These are phyloP conservation scores for Termitomyces sp. DNA, from an alignment of 768 basidiomycete genomes.

Conservation along the genomic window DNA sequence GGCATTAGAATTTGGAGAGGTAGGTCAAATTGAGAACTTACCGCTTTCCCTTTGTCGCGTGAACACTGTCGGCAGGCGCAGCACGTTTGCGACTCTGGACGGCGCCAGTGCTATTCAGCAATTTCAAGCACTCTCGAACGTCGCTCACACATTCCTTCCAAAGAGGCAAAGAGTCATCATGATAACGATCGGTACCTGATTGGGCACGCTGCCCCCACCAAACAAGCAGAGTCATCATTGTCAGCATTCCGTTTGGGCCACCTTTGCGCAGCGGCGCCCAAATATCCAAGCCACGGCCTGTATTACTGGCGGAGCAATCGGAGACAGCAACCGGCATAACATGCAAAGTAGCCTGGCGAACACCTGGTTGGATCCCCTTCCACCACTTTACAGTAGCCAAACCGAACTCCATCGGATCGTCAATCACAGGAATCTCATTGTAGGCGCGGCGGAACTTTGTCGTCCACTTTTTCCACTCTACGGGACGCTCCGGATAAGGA, in stretches of 20 bases:
- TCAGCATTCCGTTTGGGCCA: constrained; percentile 9
- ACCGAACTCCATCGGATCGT: constrained; percentile 11
- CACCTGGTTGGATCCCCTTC: constrained; percentile 12
- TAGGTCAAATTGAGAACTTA: too few relatives aligned
- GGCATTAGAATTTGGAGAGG: too few relatives aligned
- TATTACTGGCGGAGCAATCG: background rate
- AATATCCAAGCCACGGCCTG: background rate
- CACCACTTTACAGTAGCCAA: constrained; percentile 13
- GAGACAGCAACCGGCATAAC: background rate
- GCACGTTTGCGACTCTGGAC: background rate
- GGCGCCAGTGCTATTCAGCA: background rate
- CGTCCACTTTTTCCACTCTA: constrained; percentile 13
- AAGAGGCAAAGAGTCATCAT: background rate
- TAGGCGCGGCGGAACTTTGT: constrained; percentile 5
- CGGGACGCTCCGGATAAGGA: too few relatives aligned
- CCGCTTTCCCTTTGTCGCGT: too few relatives aligned
- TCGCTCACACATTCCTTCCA: constrained; percentile 7
- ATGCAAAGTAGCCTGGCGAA: background rate
- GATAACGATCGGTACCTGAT: background rate
- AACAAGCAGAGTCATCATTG: background rate
- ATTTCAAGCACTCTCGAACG: background rate
- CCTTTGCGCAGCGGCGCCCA: constrained; percentile 8
- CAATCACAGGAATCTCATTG: background rate
- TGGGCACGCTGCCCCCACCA: constrained; percentile 11
- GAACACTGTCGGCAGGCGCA: too few relatives aligned